Evolutionary conservation across 2,329 filamentous ascomycete species (phyloP).

Genomic region (Nectriaceae sp.): DNA sequence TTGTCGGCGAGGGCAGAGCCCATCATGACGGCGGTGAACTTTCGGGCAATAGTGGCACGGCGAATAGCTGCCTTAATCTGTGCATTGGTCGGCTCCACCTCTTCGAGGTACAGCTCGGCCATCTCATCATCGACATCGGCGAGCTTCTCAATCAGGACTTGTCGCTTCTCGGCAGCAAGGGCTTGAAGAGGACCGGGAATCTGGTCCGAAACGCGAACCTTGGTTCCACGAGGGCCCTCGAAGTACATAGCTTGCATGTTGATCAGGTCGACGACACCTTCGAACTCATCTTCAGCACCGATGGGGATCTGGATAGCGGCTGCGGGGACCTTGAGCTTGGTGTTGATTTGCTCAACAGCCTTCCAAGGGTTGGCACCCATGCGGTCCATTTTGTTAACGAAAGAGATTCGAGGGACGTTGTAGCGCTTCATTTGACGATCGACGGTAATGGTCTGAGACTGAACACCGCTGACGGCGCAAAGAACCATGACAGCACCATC

Average conservation of each 20-base stretch:
- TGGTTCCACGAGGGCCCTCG: slow-evolving; percentile 79
- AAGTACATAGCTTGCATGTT: slow-evolving; percentile 93
- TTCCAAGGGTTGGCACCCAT: slow-evolving; percentile 99
- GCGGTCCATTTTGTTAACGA: slow-evolving; percentile 99
- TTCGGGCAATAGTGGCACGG: slow-evolving; percentile 81
- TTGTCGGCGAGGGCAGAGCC: slow-evolving; percentile 94
- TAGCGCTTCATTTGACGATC: slow-evolving; percentile 99
- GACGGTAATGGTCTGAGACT: slow-evolving; percentile 97
- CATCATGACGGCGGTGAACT: slow-evolving; percentile 96
- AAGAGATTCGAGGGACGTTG: slow-evolving; percentile 92
- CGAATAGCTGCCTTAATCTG: slow-evolving; percentile 95
- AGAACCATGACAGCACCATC: slow-evolving; percentile 98
- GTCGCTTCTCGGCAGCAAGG: slow-evolving; percentile 80
- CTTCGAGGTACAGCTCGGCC: slow-evolving; percentile 90
- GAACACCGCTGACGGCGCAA: slow-evolving; percentile 94
- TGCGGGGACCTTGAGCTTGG: slow-evolving; percentile 89
- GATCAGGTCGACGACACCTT: slow-evolving; percentile 90
- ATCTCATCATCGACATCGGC: slow-evolving; percentile 99
- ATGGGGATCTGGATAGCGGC: slow-evolving; percentile 95
- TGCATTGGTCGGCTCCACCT: slow-evolving; percentile 72
- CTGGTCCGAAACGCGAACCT: slow-evolving; percentile 73
- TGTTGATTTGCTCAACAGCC: slow-evolving; percentile 95
- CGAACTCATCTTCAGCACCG: slow-evolving; percentile 85
- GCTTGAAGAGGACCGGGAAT: slow-evolving; percentile 78
- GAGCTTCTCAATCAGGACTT: slow-evolving; percentile 87